phyloP scores from a whole-genome alignment of 768 basidiomycete genomes.

The Coprinellus micaceus region DNA sequence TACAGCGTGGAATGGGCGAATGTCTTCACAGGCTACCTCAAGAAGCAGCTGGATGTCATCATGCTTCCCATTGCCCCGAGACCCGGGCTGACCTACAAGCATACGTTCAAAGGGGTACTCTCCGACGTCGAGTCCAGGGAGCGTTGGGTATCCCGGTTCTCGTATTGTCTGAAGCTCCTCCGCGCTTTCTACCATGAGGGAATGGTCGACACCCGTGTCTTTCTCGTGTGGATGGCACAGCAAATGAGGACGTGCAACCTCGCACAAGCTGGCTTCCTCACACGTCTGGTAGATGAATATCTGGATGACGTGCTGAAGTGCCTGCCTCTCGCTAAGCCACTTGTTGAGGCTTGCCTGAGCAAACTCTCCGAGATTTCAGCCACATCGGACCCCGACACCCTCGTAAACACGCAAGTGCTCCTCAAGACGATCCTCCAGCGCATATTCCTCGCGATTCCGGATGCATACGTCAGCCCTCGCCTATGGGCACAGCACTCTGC shows the following conservation, averaged over 20 bases:
- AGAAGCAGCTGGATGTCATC: slow-evolving; percentile 78
- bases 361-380: slow-evolving; percentile 66
- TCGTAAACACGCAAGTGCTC: slow-evolving; percentile 49
- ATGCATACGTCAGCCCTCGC: slow-evolving; percentile 70
- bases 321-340: slow-evolving; percentile 65
- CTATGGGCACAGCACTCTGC: slow-evolving; percentile 56
- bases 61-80: slow-evolving; percentile 76
- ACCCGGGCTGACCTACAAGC: slow-evolving; percentile 74
- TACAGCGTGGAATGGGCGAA: slow-evolving; percentile 87
- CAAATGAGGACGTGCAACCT: slow-evolving; percentile 76
- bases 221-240: slow-evolving; percentile 75
- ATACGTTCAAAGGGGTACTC: slow-evolving; percentile 78
- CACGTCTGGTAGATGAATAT: slow-evolving; percentile 76
- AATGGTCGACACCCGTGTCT: slow-evolving; percentile 73
- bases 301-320: slow-evolving; percentile 62
- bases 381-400: slow-evolving; percentile 51
- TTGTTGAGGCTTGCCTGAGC: slow-evolving; percentile 65
- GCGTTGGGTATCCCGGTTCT: slow-evolving; percentile 75
- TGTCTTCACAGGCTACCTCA: slow-evolving; percentile 74
- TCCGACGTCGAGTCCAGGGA: slow-evolving; percentile 68
- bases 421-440: slow-evolving; percentile 64
- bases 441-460: slow-evolving; percentile 65
- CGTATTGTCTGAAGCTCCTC: slow-evolving; percentile 69
- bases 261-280: slow-evolving; percentile 76
- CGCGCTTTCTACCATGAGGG: slow-evolving; percentile 78